Percentiles rank a stretch among this genome's conserved stretches.
Evolutionary conservation across 176 grass and related monocot genomes (phyloP).

Genomic region (Saccharum officinarum): DNA sequence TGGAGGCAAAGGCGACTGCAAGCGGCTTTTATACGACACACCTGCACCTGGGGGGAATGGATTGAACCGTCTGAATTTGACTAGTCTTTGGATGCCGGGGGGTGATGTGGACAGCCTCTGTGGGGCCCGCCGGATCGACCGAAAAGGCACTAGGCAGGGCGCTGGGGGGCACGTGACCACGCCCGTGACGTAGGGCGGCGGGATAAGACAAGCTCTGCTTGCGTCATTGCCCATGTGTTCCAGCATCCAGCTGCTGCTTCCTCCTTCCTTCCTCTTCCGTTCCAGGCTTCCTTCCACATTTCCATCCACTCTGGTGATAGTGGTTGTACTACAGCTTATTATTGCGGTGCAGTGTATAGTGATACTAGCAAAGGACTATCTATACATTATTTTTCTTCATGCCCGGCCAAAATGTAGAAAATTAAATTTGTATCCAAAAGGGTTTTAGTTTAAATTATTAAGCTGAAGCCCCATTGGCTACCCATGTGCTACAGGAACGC

Average conservation of each 20-base stretch:
- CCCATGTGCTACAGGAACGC: too few relatives aligned
- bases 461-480: too few relatives aligned
- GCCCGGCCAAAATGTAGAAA: not conserved
- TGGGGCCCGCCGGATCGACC: constrained; percentile 14
- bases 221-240: not conserved
- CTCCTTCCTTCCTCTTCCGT: not conserved
- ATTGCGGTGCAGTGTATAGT: not conserved
- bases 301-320: not conserved
- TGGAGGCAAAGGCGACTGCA: not conserved
- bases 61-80: constrained; percentile 28
- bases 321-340: not conserved
- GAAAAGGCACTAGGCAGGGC: not conserved
- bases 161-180: constrained; percentile 9
- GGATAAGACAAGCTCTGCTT: not conserved
- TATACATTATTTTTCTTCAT: not conserved
- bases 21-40: not conserved
- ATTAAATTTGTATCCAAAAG: not conserved
- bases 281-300: not conserved
- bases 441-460: too few relatives aligned
- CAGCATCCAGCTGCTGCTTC: not conserved
- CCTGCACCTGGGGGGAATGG: not conserved
- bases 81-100: not conserved
- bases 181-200: constrained; percentile 63
- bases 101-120: not conserved
- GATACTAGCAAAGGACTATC: not conserved